These are phyloP conservation scores for Coprinellus micaceus DNA, from an alignment of 768 basidiomycete species.

Conservation along the genomic window DNA sequence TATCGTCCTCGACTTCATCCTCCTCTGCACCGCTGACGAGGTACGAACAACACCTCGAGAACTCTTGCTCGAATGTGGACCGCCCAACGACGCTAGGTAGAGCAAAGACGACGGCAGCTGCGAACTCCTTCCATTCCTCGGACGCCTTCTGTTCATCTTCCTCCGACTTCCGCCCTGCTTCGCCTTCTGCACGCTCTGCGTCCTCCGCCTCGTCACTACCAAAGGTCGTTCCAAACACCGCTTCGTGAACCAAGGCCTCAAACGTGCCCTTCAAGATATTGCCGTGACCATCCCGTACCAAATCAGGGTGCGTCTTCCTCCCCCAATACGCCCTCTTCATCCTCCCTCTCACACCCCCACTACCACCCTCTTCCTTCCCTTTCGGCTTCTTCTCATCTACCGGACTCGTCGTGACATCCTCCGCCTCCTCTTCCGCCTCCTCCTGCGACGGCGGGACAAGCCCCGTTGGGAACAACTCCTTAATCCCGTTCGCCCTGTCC, in stretches of 20 bases:
- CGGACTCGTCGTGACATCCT: conserved; percentile 12
- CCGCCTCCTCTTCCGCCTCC: conserved; percentile 36
- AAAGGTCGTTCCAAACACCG: conserved; percentile 75
- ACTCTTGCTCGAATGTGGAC: conserved; percentile 64
- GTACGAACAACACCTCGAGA: conserved; percentile 61
- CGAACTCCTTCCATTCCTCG: conserved; percentile 57
- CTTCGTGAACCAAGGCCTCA: conserved; percentile 80
- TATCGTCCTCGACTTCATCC: conserved; percentile 35
- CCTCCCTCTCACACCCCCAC: conserved; percentile 23
- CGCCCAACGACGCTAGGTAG: conserved; percentile 56
- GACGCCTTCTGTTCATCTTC: conserved; percentile 16
- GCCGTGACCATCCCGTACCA: conserved; percentile 38
- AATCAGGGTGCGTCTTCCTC: conserved; percentile 66
- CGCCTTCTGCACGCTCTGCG: too few species aligned
- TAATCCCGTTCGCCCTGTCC: conserved; percentile 61
- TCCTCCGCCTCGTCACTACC: too few species aligned
- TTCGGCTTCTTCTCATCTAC: conserved; percentile 29
- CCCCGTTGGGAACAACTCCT: conserved; percentile 69
- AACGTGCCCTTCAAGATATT: conserved; percentile 62
- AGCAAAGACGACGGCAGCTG: conserved; percentile 56
- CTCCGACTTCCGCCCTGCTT: too few species aligned
- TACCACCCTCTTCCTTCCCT: conserved; percentile 17
- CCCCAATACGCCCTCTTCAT: conserved; percentile 79
- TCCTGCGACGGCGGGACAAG: conserved; percentile 54
- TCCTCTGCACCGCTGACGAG: conserved; percentile 56